These are phyloP conservation scores for Monosporascus sp. DNA, from an alignment of 2,329 filamentous ascomycete genomes.

Conservation along the genomic window DNA sequence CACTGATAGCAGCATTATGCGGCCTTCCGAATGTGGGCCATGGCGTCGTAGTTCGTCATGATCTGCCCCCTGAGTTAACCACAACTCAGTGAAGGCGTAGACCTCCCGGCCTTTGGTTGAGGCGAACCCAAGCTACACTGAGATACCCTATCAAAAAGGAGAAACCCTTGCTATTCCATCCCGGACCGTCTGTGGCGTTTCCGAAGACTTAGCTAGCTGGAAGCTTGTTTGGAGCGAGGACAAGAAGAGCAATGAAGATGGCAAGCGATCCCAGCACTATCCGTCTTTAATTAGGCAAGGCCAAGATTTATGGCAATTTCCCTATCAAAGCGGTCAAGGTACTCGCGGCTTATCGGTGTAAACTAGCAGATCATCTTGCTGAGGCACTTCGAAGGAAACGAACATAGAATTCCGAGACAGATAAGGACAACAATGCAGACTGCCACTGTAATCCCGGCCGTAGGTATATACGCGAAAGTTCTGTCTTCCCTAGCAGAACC, in stretches of 20 bases:
- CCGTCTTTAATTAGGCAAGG: no score
- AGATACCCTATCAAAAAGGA: constrained; percentile 56
- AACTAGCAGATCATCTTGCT: constrained; percentile 60
- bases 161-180: constrained; percentile 56
- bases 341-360: constrained; percentile 57
- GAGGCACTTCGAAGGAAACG: constrained; percentile 53
- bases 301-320: neutral
- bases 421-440: constrained; percentile 51
- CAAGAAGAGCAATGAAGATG: constrained; percentile 54
- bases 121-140: constrained; percentile 43
- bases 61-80: constrained; percentile 25
- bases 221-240: constrained; percentile 55
- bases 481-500: constrained; percentile 48
- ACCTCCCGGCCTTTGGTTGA: neutral
- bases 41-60: constrained; percentile 66
- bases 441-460: constrained; percentile 52
- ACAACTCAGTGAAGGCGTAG: neutral
- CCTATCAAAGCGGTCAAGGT: neutral
- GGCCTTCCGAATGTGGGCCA: constrained; percentile 64
- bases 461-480: constrained; percentile 51
- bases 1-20: constrained; percentile 55
- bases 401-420: constrained; percentile 55
- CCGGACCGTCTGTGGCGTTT: constrained; percentile 55
- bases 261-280: constrained; percentile 52
- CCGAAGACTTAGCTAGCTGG: constrained; percentile 56